phyloP scores from a whole-genome alignment of 192 early-diverging fungal genomes.

The Haplosporangium gracile region DNA sequence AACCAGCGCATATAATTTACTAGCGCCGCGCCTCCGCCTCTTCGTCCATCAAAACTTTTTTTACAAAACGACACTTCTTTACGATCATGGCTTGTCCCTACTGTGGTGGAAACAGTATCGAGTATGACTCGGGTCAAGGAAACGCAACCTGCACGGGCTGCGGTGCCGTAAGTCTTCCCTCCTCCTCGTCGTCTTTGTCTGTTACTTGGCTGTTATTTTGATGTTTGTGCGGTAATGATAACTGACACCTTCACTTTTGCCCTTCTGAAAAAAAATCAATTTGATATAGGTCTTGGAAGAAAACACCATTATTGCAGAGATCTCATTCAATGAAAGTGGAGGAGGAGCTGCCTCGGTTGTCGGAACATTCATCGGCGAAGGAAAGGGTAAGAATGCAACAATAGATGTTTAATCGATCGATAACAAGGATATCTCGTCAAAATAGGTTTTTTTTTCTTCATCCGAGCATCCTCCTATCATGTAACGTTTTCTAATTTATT shows the following conservation, averaged over 20 bases:
- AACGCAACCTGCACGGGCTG: constrained; percentile 78
- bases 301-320: constrained; percentile 92
- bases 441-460: neutral
- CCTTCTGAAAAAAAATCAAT: neutral
- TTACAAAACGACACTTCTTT: neutral
- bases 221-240: neutral
- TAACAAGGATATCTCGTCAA: neutral
- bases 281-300: constrained; percentile 85
- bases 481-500: neutral
- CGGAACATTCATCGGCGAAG: constrained; percentile 78
- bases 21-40: constrained; percentile 1
- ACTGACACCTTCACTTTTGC: neutral
- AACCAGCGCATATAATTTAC: neutral
- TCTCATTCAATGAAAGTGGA: constrained; percentile 88
- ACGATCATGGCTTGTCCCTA: constrained; percentile 66
- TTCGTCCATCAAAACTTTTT: neutral
- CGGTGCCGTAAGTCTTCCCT: constrained; percentile 60
- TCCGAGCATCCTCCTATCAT: constrained; percentile 6
- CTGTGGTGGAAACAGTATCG: constrained; percentile 73
- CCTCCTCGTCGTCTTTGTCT: neutral
- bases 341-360: constrained; percentile 88
- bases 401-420: neutral
- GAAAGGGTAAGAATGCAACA: constrained; percentile 59
- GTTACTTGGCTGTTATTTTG: neutral
- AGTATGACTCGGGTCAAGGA: constrained; percentile 78